These are phyloP conservation scores for Gastrolobium bilobum DNA, from an alignment of 306 rosid species.

Conservation along the genomic window DNA sequence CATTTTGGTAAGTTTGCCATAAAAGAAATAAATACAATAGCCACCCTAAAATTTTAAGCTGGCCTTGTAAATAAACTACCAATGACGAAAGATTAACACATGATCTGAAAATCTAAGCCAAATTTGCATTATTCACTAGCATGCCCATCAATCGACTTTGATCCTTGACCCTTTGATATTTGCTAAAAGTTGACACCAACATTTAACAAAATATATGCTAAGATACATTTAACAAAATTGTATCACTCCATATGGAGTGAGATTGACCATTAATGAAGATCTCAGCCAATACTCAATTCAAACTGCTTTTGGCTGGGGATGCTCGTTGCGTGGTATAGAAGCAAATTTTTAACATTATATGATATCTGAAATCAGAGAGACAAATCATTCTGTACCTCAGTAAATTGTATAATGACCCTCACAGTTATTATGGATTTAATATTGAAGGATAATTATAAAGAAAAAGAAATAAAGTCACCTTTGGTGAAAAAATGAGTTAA, in stretches of 20 bases:
- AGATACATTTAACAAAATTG: neutral
- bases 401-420: too few species aligned
- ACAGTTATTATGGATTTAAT: too few species aligned
- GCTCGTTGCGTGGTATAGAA: conserved; percentile 8
- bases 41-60: neutral
- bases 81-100: neutral
- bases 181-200: conserved; percentile 8
- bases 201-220: neutral
- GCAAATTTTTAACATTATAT: neutral
- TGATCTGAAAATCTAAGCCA: neutral
- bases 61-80: neutral
- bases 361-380: conserved; percentile 42
- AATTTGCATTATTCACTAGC: conserved; percentile 18
- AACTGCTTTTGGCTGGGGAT: conserved; percentile 5
- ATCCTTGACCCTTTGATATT: conserved; percentile 18
- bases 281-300: conserved; percentile 10
- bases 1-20: neutral
- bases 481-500: too few species aligned
- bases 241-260: neutral
- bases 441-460: too few species aligned
- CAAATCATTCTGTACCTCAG: neutral
- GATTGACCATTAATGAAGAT: conserved; percentile 14
- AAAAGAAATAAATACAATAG: conserved; percentile 25
- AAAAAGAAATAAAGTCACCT: too few species aligned
- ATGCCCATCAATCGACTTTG: conserved; percentile 7